A percentile compares a stretch with the other conserved stretches of the same genome.
Evolutionary conservation across 768 basidiomycete species (phyloP).

Genomic region (Mycena sanguinolenta): DNA sequence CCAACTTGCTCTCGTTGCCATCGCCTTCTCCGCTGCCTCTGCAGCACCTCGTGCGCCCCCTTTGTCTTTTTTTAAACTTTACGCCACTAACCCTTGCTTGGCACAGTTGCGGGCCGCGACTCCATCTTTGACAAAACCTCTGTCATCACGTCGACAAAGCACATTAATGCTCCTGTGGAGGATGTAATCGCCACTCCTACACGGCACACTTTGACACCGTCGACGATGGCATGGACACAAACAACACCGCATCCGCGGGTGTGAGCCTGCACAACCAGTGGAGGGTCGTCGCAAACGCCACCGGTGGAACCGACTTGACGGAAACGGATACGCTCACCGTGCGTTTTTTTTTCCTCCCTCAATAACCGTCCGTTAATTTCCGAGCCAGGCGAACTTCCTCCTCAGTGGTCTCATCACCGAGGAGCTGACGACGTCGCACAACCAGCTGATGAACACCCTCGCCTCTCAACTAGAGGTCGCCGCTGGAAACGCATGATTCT

Average conservation of each 20-base stretch:
- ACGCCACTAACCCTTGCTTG: background rate
- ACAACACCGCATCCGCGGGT: conserved; percentile 32
- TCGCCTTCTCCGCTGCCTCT: conserved; percentile 26
- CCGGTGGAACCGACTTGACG: conserved; percentile 34
- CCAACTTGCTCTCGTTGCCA: conserved; percentile 25
- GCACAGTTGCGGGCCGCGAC: conserved; percentile 5
- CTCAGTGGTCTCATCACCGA: conserved; percentile 22
- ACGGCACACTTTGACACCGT: conserved; percentile 29
- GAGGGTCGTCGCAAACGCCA: conserved; percentile 32
- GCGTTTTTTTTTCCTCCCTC: background rate
- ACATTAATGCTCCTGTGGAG: conserved; percentile 35
- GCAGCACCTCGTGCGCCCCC: conserved; percentile 19
- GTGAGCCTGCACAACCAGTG: conserved; percentile 36
- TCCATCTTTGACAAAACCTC: conserved; percentile 36
- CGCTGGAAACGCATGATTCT: conserved; percentile 12
- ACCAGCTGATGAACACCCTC: conserved; percentile 33
- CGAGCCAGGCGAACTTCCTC: conserved; percentile 33
- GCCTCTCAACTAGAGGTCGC: conserved; percentile 31
- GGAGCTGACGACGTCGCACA: conserved; percentile 32
- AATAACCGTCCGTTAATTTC: background rate
- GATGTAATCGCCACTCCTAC: conserved; percentile 32
- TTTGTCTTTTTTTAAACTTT: background rate
- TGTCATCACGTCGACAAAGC: conserved; percentile 32
- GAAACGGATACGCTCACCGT: conserved; percentile 37
- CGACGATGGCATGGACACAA: conserved; percentile 31